Conservation (phyloP, 345 rosid species). For the Carallia brachiata region DNA sequence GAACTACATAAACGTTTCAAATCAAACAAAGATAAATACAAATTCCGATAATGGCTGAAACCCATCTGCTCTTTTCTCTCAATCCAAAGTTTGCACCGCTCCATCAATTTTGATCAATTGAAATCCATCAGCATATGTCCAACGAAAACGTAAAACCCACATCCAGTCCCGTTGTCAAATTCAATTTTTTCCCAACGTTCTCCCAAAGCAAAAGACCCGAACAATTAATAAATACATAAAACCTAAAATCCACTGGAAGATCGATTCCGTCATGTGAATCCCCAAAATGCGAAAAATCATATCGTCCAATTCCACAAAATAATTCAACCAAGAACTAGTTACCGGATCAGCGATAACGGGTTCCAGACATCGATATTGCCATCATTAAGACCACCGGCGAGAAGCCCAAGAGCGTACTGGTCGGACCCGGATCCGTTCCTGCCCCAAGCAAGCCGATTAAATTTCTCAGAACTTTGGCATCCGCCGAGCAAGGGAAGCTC, state of each 20-base stretch:
- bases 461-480: constrained; percentile 86
- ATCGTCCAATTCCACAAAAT: not conserved
- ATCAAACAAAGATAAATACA: not conserved
- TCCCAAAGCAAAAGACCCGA: too few relatives aligned
- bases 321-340: not conserved
- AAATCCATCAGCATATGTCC: not conserved
- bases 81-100: too few relatives aligned
- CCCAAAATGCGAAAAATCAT: not conserved
- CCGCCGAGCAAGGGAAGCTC: constrained; percentile 77
- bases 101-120: too few relatives aligned
- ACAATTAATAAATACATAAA: too few relatives aligned
- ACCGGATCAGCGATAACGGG: constrained; percentile 77
- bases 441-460: constrained; percentile 96
- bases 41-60: too few relatives aligned
- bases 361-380: constrained; percentile 91
- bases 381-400: constrained; percentile 96
- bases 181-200: too few relatives aligned
- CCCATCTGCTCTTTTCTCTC: too few relatives aligned
- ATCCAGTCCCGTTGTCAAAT: too few relatives aligned
- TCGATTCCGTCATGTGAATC: constrained; percentile 1
- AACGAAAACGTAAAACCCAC: not conserved
- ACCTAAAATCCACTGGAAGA: too few relatives aligned
- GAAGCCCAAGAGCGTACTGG: constrained; percentile 66
- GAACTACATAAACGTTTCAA: not conserved
- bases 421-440: constrained; percentile 82